Conservation (phyloP, 83 land plant species). For the Picea engelmannii region DNA sequence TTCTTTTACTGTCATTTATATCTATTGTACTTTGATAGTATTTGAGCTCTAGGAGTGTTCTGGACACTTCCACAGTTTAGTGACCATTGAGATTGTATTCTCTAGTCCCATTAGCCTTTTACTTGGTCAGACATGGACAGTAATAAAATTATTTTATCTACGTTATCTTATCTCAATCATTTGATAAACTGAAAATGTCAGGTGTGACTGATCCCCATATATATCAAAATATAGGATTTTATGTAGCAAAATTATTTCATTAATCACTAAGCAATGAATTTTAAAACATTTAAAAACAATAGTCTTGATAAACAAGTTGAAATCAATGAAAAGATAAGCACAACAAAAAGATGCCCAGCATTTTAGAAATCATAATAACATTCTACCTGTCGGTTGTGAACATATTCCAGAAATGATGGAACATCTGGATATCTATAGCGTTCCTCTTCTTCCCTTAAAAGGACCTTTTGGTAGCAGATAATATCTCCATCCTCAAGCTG, state of each 20-base stretch:
- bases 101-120: too few relatives aligned
- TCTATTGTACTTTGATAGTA: too few relatives aligned
- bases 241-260: background rate
- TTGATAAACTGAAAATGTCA: background rate
- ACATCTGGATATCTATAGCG: constrained; percentile 84
- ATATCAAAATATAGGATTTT: background rate
- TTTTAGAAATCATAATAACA: constrained; percentile 1
- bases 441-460: constrained; percentile 53
- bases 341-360: background rate
- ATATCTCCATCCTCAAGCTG: constrained; percentile 99
- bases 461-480: constrained; percentile 83
- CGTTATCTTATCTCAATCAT: too few relatives aligned
- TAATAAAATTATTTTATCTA: too few relatives aligned
- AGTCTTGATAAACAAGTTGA: background rate
- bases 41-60: too few relatives aligned
- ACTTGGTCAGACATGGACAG: too few relatives aligned
- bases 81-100: too few relatives aligned
- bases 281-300: background rate
- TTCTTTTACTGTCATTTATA: too few relatives aligned
- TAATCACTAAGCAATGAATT: background rate
- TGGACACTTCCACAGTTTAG: too few relatives aligned
- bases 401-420: constrained; percentile 93
- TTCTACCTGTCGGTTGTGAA: constrained; percentile 92
- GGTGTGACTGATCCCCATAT: background rate
- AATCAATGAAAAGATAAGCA: background rate